Evolutionary conservation across 1,284 basidiomycete species (phyloP), one percentile per base, ranked within the genome.

Genomic region (Puccinia horiana): DNA sequence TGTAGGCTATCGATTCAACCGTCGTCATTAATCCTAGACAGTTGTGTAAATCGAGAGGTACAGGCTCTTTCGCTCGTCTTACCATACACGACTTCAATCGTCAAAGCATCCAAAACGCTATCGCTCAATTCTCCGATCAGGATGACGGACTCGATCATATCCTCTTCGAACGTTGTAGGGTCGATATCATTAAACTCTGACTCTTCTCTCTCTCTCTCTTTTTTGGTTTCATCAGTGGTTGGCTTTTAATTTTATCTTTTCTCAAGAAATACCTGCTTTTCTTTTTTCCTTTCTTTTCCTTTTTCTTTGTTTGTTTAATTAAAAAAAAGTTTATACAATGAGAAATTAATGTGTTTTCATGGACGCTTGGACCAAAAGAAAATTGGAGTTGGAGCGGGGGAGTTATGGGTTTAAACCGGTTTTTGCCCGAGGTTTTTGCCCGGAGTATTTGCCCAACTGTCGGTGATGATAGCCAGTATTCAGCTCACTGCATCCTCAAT

Each of bases 31-130:
- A 81, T 35, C 78, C 78, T 1, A 54, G 69, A 49, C 78, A 81
- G n/a, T 3, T 92, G 91, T 0, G 91, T 89, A 85, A 85, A 92
- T 76, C 88, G 88, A 29, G 92, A 91, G 85, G 89, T 89, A 42
- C 89, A 0, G 86, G 86, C 0, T 86, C 85, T 11, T 86, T 84
- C 37, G 85, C 85, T 18, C 82, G 85, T 23, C 76, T 86, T 16
- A 85, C 85, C 29, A 84, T 86, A 49, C 84, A 86, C 37, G 84
- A 85, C n/a, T 83, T 85, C 56, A 83, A 84, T 54, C 82, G 83
- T 58, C 82, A 76, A 14, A 83, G 83, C n/a, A 73, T 86, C 18
- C 47, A 83, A 65, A 32, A 70, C 32, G 37, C 61, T 12, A 40
- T 63, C 2, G 44, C 32, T 20, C 49, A 76, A 44, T 12, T 29